These are phyloP conservation scores for Senecio squalidus DNA, from an alignment of 140 eudicot genomes.

Conservation along the genomic window DNA sequence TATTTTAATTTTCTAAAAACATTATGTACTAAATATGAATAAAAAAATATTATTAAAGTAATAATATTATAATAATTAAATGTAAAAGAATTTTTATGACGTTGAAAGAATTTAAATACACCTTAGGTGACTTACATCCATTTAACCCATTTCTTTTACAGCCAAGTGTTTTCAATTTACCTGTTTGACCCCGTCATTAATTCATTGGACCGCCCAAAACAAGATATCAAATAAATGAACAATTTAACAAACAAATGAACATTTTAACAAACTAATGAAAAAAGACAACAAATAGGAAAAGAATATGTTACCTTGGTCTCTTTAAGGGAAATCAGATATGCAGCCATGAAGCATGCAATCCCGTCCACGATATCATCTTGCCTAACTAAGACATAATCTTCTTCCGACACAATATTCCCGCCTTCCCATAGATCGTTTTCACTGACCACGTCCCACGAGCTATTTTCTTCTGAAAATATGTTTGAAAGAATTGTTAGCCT, in stretches of 20 bases:
- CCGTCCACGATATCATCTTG: conserved; percentile 99
- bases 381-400: conserved; percentile 85
- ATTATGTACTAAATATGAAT: too few species aligned
- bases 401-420: conserved; percentile 44
- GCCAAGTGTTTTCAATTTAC: not conserved
- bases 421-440: conserved; percentile 89
- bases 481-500: conserved; percentile 15
- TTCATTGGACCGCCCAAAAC: not conserved
- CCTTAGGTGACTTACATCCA: not conserved
- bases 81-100: too few species aligned
- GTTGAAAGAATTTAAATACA: not conserved
- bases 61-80: too few species aligned
- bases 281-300: not conserved
- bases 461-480: conserved; percentile 70
- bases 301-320: conserved; percentile 62
- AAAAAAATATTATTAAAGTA: too few species aligned
- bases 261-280: not conserved
- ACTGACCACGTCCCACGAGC: conserved; percentile 92
- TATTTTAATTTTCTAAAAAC: too few species aligned
- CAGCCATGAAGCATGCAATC: conserved; percentile 95
- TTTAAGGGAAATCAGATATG: conserved; percentile 83
- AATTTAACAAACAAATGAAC: not conserved
- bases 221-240: not conserved
- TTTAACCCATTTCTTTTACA: not conserved
- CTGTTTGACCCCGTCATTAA: not conserved